These are phyloP conservation scores for Pilaira anomala DNA, from an alignment of 192 early-diverging fungal species.

Conservation along the genomic window DNA sequence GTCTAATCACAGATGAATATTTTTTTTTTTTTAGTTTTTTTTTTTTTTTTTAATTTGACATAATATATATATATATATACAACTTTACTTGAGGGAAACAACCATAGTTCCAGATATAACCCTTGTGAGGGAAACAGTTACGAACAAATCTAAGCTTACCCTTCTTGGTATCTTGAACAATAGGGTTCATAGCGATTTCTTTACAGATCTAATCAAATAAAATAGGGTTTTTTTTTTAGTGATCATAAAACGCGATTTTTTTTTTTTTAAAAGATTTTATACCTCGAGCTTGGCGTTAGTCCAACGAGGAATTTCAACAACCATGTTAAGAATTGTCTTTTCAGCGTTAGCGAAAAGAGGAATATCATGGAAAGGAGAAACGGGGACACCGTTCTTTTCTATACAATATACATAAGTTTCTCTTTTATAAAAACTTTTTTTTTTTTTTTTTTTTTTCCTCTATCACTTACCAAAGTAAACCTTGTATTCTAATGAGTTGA, in stretches of 20 bases:
- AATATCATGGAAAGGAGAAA: constrained; percentile 98
- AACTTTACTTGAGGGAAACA: constrained; percentile 82
- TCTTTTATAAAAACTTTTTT: not conserved
- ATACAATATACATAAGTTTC: not conserved
- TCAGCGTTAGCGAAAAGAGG: constrained; percentile 90
- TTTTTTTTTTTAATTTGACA: not conserved
- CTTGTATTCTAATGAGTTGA: constrained; percentile 87
- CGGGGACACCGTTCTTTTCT: constrained; percentile 78
- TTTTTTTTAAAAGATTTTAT: not conserved
- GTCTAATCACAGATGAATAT: constrained; percentile 52
- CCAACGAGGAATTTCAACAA: constrained; percentile 98
- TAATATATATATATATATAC: not conserved
- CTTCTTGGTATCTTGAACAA: constrained; percentile 99
- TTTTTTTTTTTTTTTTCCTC: not conserved
- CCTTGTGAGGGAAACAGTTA: constrained; percentile 99
- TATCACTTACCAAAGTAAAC: constrained; percentile 72
- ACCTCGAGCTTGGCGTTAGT: constrained; percentile 97
- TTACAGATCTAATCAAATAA: constrained; percentile 92
- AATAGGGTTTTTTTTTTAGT: not conserved
- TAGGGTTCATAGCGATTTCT: constrained; percentile 96
- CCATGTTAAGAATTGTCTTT: constrained; percentile 94
- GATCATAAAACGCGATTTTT: too few relatives aligned
- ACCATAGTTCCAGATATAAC: constrained; percentile 99
- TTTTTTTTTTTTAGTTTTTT: not conserved
- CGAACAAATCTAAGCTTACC: constrained; percentile 97